phyloP scores from a whole-genome alignment of 192 early-diverging fungal genomes.

The Gryganskiella cystojenkinii region DNA sequence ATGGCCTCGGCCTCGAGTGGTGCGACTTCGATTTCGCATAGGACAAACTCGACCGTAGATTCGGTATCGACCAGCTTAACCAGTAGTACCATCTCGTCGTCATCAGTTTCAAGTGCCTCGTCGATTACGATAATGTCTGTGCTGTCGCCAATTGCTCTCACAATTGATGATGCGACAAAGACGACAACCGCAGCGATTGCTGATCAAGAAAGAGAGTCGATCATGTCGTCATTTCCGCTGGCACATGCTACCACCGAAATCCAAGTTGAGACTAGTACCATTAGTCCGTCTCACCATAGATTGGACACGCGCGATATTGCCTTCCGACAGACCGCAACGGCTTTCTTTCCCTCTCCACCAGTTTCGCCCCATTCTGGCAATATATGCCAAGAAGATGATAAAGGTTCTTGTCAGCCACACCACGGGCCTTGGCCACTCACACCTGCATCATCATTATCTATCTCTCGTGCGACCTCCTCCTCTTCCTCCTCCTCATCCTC shows the following conservation, averaged over 20 bases:
- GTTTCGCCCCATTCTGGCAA: too few species aligned
- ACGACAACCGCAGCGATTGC: too few species aligned
- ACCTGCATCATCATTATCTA: neutral
- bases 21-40: neutral
- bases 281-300: neutral
- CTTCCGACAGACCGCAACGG: too few species aligned
- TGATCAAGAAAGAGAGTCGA: too few species aligned
- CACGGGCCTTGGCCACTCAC: neutral
- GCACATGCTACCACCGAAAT: neutral
- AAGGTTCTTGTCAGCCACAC: too few species aligned
- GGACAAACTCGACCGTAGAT: neutral
- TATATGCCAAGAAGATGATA: too few species aligned
- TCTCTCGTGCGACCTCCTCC: neutral
- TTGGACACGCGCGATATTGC: neutral
- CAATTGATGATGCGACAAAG: too few species aligned
- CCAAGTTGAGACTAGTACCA: neutral
- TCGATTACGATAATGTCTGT: too few species aligned
- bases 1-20: conserved; percentile 16
- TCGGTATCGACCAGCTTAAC: neutral
- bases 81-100: conserved; percentile 2
- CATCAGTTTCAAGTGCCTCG: too few species aligned
- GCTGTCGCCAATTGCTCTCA: too few species aligned
- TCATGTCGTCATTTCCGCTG: neutral
- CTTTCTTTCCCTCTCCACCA: too few species aligned
- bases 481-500: conserved; percentile 2